Conservation (phyloP, 177 flowering plant species). For the Vitis hybrid region DNA sequence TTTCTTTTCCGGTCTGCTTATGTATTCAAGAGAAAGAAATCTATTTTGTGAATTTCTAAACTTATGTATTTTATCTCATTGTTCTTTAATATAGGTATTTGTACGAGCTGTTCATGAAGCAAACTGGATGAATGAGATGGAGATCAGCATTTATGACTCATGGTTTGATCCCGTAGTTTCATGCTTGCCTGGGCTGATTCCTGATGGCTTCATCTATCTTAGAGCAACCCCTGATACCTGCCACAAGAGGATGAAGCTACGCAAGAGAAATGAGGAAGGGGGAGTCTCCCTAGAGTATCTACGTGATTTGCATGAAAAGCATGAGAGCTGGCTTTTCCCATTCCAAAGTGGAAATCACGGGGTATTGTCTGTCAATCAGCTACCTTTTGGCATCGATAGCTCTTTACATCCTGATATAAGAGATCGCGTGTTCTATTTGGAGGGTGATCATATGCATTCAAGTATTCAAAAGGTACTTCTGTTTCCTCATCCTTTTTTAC, state of each 20-base stretch:
- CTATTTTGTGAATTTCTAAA: slow-evolving; percentile 2
- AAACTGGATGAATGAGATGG: slow-evolving; percentile 99
- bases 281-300: slow-evolving; percentile 86
- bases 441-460: slow-evolving; percentile 94
- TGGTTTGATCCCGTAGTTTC: slow-evolving; percentile 99
- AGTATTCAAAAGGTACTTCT: slow-evolving; percentile 84
- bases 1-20: slow-evolving; percentile 8
- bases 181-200: slow-evolving; percentile 85
- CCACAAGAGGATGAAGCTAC: slow-evolving; percentile 78
- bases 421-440: slow-evolving; percentile 83
- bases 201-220: slow-evolving; percentile 94
- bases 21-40: slow-evolving; percentile 6
- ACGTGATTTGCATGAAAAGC: slow-evolving; percentile 88
- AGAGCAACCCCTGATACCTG: slow-evolving; percentile 98
- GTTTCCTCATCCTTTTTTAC: background rate
- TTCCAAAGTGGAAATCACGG: slow-evolving; percentile 77
- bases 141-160: slow-evolving; percentile 96
- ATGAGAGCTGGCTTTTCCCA: slow-evolving; percentile 96
- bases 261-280: slow-evolving; percentile 89
- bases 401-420: slow-evolving; percentile 82
- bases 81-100: slow-evolving; percentile 66
- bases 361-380: slow-evolving; percentile 67
- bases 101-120: slow-evolving; percentile 99
- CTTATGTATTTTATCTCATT: slow-evolving; percentile 13
- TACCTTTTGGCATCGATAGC: slow-evolving; percentile 49